A percentile compares a stretch with the other conserved stretches of the same genome.
Conservation (phyloP, 805 yeast species). For the Candida silvicultrix region DNA sequence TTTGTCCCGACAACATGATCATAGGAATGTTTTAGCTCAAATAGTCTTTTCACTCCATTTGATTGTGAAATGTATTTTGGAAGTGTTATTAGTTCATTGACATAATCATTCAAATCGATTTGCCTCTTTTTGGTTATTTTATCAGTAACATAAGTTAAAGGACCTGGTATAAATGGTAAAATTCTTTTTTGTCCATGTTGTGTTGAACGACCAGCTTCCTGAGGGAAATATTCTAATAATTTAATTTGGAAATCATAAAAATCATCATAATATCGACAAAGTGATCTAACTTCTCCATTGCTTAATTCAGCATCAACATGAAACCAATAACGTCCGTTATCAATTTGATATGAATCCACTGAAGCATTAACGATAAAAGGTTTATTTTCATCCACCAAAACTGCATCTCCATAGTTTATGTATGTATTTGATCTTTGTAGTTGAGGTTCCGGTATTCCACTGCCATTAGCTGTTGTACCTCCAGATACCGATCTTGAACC, state of each 20-base stretch:
- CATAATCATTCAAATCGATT: slow-evolving; percentile 49
- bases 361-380: slow-evolving; percentile 39
- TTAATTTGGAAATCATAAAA: slow-evolving; percentile 90
- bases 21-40: slow-evolving; percentile 41
- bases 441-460: slow-evolving; percentile 3
- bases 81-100: slow-evolving; percentile 53
- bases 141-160: slow-evolving; percentile 86
- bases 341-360: slow-evolving; percentile 74
- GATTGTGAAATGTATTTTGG: slow-evolving; percentile 75
- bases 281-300: slow-evolving; percentile 60
- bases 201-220: slow-evolving; percentile 80
- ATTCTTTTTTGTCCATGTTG: slow-evolving; percentile 56
- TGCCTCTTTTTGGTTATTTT: slow-evolving; percentile 50
- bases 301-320: slow-evolving; percentile 60
- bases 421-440: slow-evolving; percentile 9
- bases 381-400: slow-evolving; percentile 7
- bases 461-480: slow-evolving; percentile 2
- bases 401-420: neutral
- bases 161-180: slow-evolving; percentile 94
- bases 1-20: slow-evolving; percentile 22
- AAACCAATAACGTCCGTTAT: slow-evolving; percentile 88
- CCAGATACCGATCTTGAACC: slow-evolving; percentile 11
- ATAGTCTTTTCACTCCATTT: slow-evolving; percentile 61
- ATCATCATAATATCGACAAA: slow-evolving; percentile 91
- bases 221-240: slow-evolving; percentile 77